These are phyloP conservation scores for Chaetomium fimeti DNA, from an alignment of 495 filamentous ascomycete genomes.

Conservation along the genomic window DNA sequence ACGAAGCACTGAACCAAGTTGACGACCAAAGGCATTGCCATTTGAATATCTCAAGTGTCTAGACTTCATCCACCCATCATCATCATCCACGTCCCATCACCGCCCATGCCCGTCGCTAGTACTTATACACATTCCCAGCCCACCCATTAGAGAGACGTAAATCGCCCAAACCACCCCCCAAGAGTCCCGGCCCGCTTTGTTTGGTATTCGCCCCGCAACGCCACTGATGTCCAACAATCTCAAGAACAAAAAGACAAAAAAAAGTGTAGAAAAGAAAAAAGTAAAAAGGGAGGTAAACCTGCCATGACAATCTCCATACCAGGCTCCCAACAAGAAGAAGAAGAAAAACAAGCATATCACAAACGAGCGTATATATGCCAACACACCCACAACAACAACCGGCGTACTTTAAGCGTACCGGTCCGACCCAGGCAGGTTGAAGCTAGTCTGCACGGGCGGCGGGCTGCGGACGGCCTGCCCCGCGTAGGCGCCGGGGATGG, in stretches of 20 bases:
- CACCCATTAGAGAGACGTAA: slow-evolving; percentile 4
- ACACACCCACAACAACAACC: background rate
- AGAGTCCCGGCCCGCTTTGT: slow-evolving; percentile 12
- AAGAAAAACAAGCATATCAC: slow-evolving; percentile 25
- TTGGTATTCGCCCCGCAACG: slow-evolving; percentile 19
- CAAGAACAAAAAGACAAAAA: slow-evolving; percentile 23
- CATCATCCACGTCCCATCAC: background rate
- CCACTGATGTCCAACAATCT: slow-evolving; percentile 12
- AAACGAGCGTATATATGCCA: slow-evolving; percentile 25
- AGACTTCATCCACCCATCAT: slow-evolving; percentile 13
- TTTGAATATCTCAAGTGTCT: slow-evolving; percentile 6
- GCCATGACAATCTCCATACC: slow-evolving; percentile 13
- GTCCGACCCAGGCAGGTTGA: slow-evolving; percentile 26
- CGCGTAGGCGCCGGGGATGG: slow-evolving; percentile 64
- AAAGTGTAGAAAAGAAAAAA: slow-evolving; percentile 17
- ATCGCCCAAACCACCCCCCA: background rate
- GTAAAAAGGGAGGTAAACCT: slow-evolving; percentile 19
- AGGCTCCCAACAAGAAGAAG: slow-evolving; percentile 21
- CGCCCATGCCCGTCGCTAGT: background rate
- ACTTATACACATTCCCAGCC: slow-evolving; percentile 8
- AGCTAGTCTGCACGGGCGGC: slow-evolving; percentile 42
- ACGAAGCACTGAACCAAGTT: background rate
- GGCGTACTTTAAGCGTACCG: slow-evolving; percentile 18
- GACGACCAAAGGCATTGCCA: slow-evolving; percentile 9
- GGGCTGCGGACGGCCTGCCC: slow-evolving; percentile 48